Percentiles rank a stretch among this genome's conserved stretches.
Conservation (phyloP, 352 stramenopile genomes). For the Pythium brassicae region DNA sequence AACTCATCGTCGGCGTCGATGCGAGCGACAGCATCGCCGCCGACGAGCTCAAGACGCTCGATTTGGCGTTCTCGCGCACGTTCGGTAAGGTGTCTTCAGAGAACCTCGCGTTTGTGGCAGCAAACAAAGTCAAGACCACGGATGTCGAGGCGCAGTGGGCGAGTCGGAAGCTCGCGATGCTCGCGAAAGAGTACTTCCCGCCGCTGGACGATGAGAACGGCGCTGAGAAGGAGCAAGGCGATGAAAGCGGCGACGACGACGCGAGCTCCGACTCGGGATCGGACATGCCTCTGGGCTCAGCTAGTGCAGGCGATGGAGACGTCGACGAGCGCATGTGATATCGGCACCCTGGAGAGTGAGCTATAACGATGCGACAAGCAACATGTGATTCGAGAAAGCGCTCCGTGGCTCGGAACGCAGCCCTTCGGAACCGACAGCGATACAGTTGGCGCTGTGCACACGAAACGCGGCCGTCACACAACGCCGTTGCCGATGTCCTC, state of each 20-base stretch:
- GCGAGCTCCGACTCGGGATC: constrained; percentile 11
- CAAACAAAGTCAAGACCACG: constrained; percentile 47
- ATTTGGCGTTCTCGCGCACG: constrained; percentile 33
- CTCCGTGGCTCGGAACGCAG: neutral
- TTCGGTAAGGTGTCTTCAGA: constrained; percentile 65
- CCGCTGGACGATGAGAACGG: constrained; percentile 21
- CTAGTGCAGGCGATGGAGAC: constrained; percentile 6
- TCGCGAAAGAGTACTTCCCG: constrained; percentile 70
- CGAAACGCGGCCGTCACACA: constrained; percentile 18
- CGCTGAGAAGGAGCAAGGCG: constrained; percentile 11
- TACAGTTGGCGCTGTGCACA: neutral
- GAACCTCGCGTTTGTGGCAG: constrained; percentile 57
- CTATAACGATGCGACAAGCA: constrained; percentile 1
- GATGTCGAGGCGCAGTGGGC: constrained; percentile 59
- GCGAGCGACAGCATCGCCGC: constrained; percentile 26
- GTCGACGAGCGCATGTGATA: constrained; percentile 5
- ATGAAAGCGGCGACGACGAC: constrained; percentile 18
- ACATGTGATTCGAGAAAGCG: neutral
- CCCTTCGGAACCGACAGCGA: neutral
- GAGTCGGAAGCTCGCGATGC: constrained; percentile 39
- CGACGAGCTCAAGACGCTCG: constrained; percentile 58
- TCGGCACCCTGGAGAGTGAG: no score
- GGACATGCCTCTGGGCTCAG: constrained; percentile 27
- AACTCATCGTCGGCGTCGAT: constrained; percentile 62
- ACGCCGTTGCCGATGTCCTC: constrained; percentile 16